Base-by-base conservation (phyloP, 495 filamentous ascomycete genomes). In the Hypoxylon trugodes region DNA sequence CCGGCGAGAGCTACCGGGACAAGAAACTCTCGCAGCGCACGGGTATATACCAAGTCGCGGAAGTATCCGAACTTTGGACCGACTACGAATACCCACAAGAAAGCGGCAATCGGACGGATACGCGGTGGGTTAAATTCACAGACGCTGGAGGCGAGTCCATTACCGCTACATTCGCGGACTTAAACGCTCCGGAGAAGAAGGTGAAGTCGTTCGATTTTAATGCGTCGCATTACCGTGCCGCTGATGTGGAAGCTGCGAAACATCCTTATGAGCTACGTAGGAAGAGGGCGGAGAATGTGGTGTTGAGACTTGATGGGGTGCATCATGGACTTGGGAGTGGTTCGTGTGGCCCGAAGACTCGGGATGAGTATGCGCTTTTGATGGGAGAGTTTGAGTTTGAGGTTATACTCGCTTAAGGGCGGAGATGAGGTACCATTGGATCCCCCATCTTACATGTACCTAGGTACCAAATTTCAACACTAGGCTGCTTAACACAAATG, bases 51-150 rank as follows among this genome's bases (percentile, higher is more conserved):
- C 60, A 68, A 4, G 73, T 71, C 2, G 54, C 60, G 18, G 6
- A 41, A 6, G 72, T 84, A 2, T 73, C 73, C 8, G 73, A 81
- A 3, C 77, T 89, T 36, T 80, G 81, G 50, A 81, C 81, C 1
- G 71, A 77, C 2, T 89, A 88, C 65, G 87, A 90, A 35, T 81
- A 82, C 25, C 87, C 86, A 0, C 87, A 89, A 54, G 87, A 90
- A 56, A 81, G 77, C 42, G 81, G 84, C 28, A 89, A 89, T 54
- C 73, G 85, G n/a, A 84, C 81, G 36, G 85, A 83, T 15, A 84
- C 81, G 2, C 63, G 79, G 13, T 88, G 84, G 83, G 69, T 87
- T 18, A 49, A 71, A 30, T 68, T 84, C 9, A 64, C 65, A 3
- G 67, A 80, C 40, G 53, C 57, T 0, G 51, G 73, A 3, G 76